phyloP scores from a whole-genome alignment of 1,139 yeast genomes.

The Pichia sp. region DNA sequence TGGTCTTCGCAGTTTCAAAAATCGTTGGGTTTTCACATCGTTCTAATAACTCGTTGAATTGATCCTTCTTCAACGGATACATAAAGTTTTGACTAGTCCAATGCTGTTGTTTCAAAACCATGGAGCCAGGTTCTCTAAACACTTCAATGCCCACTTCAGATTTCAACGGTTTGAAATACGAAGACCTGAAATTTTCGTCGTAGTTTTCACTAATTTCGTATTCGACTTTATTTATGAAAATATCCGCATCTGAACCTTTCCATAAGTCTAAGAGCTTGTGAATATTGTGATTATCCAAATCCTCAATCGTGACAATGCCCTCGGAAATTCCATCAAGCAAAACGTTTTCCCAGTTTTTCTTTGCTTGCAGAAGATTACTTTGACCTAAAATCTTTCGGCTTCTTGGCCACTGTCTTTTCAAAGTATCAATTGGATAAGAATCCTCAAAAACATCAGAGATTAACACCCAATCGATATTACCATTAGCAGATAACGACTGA shows the following conservation, averaged over 20 bases:
- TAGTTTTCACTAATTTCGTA: constrained; percentile 23
- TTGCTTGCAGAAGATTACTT: constrained; percentile 42
- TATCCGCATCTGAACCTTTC: constrained; percentile 39
- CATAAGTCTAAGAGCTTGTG: constrained; percentile 46
- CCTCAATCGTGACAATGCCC: constrained; percentile 36
- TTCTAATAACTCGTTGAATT: constrained; percentile 8
- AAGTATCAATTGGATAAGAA: constrained; percentile 28
- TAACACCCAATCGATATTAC: constrained; percentile 48
- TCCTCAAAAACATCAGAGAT: constrained; percentile 41
- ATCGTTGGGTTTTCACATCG: constrained; percentile 19
- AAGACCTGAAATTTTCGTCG: constrained; percentile 26
- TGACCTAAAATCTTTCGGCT: constrained; percentile 52
- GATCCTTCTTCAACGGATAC: constrained; percentile 20
- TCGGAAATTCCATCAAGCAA: constrained; percentile 45
- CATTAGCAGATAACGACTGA: constrained; percentile 41
- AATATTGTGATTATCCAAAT: constrained; percentile 41
- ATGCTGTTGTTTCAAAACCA: constrained; percentile 46
- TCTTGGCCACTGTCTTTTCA: constrained; percentile 55
- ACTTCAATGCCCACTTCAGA: constrained; percentile 28
- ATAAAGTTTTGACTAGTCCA: constrained; percentile 34
- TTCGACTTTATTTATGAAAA: constrained; percentile 16
- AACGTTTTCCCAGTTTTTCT: constrained; percentile 51
- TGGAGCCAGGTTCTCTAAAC: constrained; percentile 36
- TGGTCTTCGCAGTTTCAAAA: constrained; percentile 30
- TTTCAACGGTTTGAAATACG: constrained; percentile 16